phyloP scores from a whole-genome alignment of 208 protist genomes.

The Plasmodiophora brassicae region DNA sequence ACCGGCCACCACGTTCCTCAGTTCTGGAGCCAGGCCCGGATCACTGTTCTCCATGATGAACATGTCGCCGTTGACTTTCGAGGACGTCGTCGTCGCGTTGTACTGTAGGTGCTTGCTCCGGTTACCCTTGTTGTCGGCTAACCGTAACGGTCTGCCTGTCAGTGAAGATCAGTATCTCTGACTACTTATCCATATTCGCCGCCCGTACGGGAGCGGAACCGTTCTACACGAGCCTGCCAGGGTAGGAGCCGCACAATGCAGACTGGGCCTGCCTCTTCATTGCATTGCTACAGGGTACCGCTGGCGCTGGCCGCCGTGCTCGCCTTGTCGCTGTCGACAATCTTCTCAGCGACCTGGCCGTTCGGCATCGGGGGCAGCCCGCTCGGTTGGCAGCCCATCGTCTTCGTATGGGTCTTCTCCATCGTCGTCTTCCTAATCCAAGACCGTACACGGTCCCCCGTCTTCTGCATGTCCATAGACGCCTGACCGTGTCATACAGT shows the following conservation, averaged over 20 bases:
- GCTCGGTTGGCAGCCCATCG: not conserved
- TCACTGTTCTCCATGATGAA: not conserved
- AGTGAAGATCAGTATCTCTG: not conserved
- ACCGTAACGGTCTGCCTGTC: not conserved
- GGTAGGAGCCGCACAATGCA: no score
- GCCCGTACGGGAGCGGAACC: not conserved
- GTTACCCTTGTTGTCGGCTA: not conserved
- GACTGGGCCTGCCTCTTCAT: no score
- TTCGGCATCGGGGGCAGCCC: no score
- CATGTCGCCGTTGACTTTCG: not conserved
- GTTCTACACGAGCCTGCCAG: not conserved
- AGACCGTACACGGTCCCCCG: no score
- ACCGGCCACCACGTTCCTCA: no score
- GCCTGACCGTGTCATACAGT: no score
- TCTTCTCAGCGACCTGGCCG: not conserved
- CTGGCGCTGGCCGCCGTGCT: not conserved
- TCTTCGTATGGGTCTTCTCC: not conserved
- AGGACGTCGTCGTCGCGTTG: not conserved
- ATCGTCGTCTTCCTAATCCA: not conserved
- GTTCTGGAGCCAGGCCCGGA: no score
- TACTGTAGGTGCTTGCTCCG: not conserved
- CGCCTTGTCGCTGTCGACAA: not conserved
- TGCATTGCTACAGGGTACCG: no score
- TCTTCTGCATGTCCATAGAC: no score
- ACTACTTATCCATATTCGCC: not conserved